Conservation (phyloP, 176 grass and related monocot genomes). For the Puccinellia tenuiflora region DNA sequence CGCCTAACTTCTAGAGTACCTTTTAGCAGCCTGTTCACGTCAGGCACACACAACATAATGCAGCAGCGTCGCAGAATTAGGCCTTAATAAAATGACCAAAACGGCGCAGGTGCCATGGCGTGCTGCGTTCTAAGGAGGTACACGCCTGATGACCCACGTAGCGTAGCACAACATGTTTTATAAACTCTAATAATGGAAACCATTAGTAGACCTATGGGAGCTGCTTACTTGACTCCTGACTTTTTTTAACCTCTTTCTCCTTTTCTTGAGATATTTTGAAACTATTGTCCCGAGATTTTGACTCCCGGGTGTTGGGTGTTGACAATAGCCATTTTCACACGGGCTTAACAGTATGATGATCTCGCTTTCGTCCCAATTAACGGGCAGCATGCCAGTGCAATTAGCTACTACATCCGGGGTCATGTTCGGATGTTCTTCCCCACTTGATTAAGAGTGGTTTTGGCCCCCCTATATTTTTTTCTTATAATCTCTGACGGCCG, state of each 20-base stretch:
- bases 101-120: not conserved
- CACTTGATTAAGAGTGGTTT: no score
- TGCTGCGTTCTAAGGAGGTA: not conserved
- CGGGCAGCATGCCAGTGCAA: not conserved
- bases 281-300: not conserved
- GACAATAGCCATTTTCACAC: not conserved
- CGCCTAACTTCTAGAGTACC: no score
- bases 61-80: not conserved
- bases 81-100: slow-evolving; percentile 1
- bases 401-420: no score
- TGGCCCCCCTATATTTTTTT: no score
- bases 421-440: no score
- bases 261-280: not conserved
- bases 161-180: not conserved
- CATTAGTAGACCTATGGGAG: not conserved
- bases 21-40: not conserved
- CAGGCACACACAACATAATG: not conserved
- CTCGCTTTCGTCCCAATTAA: not conserved
- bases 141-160: slow-evolving; percentile 13
- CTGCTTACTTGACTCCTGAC: not conserved
- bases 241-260: not conserved
- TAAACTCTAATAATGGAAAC: not conserved
- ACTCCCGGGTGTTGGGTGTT: not conserved
- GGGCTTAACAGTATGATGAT: not conserved
- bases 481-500: not conserved